phyloP scores from a whole-genome alignment of 768 basidiomycete species.

The Ramaria rubella region DNA sequence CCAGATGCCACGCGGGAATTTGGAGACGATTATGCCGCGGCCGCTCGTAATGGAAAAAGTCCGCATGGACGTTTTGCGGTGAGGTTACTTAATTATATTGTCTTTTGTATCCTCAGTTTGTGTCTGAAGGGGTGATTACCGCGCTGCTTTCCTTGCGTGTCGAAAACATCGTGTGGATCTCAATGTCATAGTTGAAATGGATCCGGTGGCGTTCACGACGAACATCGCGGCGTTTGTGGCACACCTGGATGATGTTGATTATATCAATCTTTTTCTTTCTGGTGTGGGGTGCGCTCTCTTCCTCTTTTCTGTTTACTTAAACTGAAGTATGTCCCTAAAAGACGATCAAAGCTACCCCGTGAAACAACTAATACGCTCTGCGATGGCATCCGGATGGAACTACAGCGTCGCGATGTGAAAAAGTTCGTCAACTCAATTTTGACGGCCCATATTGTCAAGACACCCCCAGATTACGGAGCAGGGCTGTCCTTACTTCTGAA shows the following conservation, averaged over 20 bases:
- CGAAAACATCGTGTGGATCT: constrained; percentile 92
- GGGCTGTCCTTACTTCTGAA: constrained; percentile 68
- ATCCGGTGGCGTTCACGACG: constrained; percentile 57
- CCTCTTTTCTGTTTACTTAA: not conserved
- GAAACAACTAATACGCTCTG: constrained; percentile 64
- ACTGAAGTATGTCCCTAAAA: constrained; percentile 23
- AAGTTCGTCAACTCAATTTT: constrained; percentile 87
- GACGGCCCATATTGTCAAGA: constrained; percentile 89
- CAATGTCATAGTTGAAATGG: constrained; percentile 79
- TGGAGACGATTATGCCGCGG: constrained; percentile 92
- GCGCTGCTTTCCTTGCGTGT: constrained; percentile 85
- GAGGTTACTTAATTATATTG: constrained; percentile 18
- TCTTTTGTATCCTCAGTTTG: not conserved
- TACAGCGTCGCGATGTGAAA: constrained; percentile 65
- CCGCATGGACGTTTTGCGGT: constrained; percentile 68
- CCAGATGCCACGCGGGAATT: constrained; percentile 96
- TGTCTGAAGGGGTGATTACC: constrained; percentile 56
- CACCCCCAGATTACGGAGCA: constrained; percentile 84
- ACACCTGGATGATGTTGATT: constrained; percentile 84
- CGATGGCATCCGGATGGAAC: constrained; percentile 63
- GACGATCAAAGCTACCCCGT: constrained; percentile 53
- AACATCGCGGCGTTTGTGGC: constrained; percentile 64
- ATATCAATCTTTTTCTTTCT: constrained; percentile 88
- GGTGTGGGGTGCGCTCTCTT: constrained; percentile 59
- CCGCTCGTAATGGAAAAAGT: constrained; percentile 87